phyloP scores from a whole-genome alignment of 768 basidiomycete genomes.

The Phlebiopsis gigantea region DNA sequence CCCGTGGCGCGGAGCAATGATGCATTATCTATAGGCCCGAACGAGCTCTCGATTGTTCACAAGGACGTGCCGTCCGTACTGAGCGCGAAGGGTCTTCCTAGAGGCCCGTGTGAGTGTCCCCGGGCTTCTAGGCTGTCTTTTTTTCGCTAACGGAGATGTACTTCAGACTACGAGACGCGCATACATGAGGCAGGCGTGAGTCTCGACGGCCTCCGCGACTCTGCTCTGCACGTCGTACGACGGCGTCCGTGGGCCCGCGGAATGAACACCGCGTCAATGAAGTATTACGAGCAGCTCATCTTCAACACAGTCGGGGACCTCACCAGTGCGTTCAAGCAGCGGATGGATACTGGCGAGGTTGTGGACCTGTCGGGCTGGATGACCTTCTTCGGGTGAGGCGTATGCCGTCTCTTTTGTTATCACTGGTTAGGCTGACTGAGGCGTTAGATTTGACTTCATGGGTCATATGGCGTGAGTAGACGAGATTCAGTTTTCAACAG shows the following conservation, averaged over 20 bases:
- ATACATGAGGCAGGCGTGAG: constrained; percentile 9
- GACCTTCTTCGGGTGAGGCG: constrained; percentile 9
- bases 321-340: neutral
- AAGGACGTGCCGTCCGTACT: constrained; percentile 4
- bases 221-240: constrained; percentile 5
- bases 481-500: neutral
- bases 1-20: neutral
- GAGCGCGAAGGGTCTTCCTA: constrained; percentile 9
- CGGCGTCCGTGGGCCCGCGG: constrained; percentile 11
- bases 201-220: constrained; percentile 11
- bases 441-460: constrained; percentile 12
- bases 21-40: constrained; percentile 6
- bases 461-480: constrained; percentile 12
- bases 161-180: constrained; percentile 12
- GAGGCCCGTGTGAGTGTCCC: constrained; percentile 12
- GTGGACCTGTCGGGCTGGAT: constrained; percentile 11
- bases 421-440: neutral
- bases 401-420: neutral
- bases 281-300: constrained; percentile 14
- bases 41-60: constrained; percentile 10
- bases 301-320: constrained; percentile 1
- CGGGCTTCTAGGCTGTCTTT: neutral
- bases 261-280: constrained; percentile 12
- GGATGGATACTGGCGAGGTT: neutral
- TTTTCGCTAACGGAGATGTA: neutral